phyloP scores from a whole-genome alignment of 345 rosid species.

The Eucalyptus curtisii region DNA sequence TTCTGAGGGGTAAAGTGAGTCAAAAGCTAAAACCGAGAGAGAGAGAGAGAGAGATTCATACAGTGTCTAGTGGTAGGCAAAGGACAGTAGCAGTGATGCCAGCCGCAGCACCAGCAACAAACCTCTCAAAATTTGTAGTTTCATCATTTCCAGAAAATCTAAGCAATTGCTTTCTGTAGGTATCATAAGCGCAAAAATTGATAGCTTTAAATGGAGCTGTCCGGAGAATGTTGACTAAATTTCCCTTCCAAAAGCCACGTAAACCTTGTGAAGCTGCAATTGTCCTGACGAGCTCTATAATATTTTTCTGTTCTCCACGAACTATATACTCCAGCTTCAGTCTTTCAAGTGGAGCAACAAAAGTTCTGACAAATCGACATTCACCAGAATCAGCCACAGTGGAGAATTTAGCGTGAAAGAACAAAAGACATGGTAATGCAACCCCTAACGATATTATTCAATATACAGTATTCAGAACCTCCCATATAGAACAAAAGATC shows the following conservation, averaged over 20 bases:
- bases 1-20: neutral
- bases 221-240: slow-evolving; percentile 77
- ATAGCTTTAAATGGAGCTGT: slow-evolving; percentile 93
- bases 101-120: slow-evolving; percentile 95
- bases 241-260: slow-evolving; percentile 96
- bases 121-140: slow-evolving; percentile 74
- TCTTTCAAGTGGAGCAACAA: slow-evolving; percentile 88
- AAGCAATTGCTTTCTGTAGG: slow-evolving; percentile 58
- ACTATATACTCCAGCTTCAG: slow-evolving; percentile 79
- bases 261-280: slow-evolving; percentile 58
- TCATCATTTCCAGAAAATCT: slow-evolving; percentile 57
- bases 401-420: neutral
- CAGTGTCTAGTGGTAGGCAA: slow-evolving; percentile 96
- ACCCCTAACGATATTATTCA: neutral
- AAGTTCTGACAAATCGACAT: slow-evolving; percentile 34
- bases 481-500: neutral
- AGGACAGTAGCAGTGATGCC: slow-evolving; percentile 84
- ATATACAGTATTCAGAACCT: neutral
- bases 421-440: neutral
- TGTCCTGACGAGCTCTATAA: slow-evolving; percentile 42
- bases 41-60: slow-evolving; percentile 13
- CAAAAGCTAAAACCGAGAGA: neutral
- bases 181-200: slow-evolving; percentile 88
- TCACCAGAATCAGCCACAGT: neutral
- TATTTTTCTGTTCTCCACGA: slow-evolving; percentile 62